Evolutionary conservation across 2,329 filamentous ascomycete genomes (phyloP), one percentile per base, ranked within the genome.

Genomic region (Stagonosporopsis tanaceti): DNA sequence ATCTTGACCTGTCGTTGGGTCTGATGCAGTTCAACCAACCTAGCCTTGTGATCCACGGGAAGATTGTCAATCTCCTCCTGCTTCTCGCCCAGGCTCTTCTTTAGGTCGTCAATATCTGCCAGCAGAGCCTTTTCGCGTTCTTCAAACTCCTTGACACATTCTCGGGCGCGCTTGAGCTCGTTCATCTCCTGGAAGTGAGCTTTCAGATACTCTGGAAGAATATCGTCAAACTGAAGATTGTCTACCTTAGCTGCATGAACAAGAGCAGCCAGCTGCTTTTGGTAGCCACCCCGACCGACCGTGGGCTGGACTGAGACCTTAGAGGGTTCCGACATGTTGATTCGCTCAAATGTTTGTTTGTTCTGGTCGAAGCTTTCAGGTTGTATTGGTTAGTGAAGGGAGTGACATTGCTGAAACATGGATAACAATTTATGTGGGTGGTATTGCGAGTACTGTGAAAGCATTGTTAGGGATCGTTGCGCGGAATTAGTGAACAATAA

Each of bases 1-100:
- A 59, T 57, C 1, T 56, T 47, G 20, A 65, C 53, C 6, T 51
- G 53, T 32, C 44, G 61, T 8, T 50, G 46, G 6, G 61, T 58
- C 24, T 65, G 64, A 20, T 61, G 57, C 9, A 68, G 56, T 27
- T 69, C 67, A n/a, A 66, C 47, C 40, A 58, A 39, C 12, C 63
- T 47, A 42, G 47, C 39, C 35, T 62, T 50, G 45, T 64, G 58
- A 2, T 67, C 62, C 2, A 45, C 59, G 1, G 63, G 62, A 27
- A 63, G 47, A 24, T 67, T 40, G 24, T 61, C 50, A 8, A 66
- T 50, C 32, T 64, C 59, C 14, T 48, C 17, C 44, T 68, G 58
- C 35, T 63, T 65, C 11, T 56, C 45, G 30, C 53, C 38, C n/a
- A 70, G 20, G 6, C 63, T 46, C 7, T 50, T 32, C n/a, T 28